Conservation (phyloP, 306 rosid species). For the Canavalia ensiformis region DNA sequence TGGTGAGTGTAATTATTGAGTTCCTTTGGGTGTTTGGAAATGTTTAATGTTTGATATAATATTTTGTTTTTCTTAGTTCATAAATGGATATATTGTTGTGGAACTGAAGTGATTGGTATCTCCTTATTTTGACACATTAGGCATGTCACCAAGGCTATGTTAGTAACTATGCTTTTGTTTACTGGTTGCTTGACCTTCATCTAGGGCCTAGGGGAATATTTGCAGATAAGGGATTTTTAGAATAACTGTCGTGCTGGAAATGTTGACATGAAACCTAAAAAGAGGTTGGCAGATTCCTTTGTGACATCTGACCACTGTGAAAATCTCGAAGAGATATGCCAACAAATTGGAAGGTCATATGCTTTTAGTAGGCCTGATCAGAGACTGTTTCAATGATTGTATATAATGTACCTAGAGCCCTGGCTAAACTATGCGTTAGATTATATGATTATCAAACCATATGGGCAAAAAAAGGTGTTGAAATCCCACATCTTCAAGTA, state of each 20-base stretch:
- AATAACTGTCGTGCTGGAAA: conserved; percentile 22
- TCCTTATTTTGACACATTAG: not conserved
- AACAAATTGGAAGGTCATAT: conserved; percentile 15
- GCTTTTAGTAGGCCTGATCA: not conserved
- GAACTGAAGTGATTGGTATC: conserved; percentile 23
- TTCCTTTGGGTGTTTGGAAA: conserved; percentile 32
- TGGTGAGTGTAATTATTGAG: conserved; percentile 64
- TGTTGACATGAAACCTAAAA: conserved; percentile 28
- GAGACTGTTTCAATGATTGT: not conserved
- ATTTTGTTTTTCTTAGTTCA: conserved; percentile 18
- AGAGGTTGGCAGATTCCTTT: conserved; percentile 35
- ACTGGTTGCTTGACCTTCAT: conserved; percentile 24
- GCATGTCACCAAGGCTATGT: conserved; percentile 9
- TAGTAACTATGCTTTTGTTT: conserved; percentile 19
- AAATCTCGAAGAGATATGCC: conserved; percentile 1
- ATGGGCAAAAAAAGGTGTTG: too few species aligned
- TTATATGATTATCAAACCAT: conserved; percentile 4
- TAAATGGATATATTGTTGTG: conserved; percentile 24
- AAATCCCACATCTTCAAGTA: too few species aligned
- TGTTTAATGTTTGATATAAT: conserved; percentile 24
- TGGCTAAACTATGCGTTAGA: conserved; percentile 1
- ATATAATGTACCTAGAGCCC: not conserved
- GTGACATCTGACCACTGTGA: conserved; percentile 18
- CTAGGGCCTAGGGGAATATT: conserved; percentile 11
- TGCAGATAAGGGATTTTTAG: conserved; percentile 16